Evolutionary conservation across 345 rosid genomes (phyloP).

Genomic region (Noccaea bulbosa): DNA sequence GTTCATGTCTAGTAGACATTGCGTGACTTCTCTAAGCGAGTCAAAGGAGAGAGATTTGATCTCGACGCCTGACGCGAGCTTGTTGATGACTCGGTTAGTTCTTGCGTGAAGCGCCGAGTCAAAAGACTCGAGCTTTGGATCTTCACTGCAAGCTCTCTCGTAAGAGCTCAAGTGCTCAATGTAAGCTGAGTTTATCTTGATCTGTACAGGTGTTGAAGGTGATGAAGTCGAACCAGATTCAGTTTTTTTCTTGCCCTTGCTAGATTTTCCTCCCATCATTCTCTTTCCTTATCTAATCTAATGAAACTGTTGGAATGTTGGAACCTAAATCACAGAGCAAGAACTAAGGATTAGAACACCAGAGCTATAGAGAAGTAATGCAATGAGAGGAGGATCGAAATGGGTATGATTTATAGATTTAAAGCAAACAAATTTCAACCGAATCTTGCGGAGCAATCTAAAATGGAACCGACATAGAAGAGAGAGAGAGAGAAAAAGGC

Average conservation of each 20-base stretch:
- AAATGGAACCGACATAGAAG: slow-evolving; percentile 8
- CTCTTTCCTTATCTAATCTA: not conserved
- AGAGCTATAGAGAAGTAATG: not conserved
- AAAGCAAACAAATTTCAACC: not conserved
- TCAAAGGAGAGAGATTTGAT: slow-evolving; percentile 65
- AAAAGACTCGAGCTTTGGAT: slow-evolving; percentile 70
- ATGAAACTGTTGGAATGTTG: not conserved
- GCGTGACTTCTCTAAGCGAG: slow-evolving; percentile 75
- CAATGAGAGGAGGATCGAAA: slow-evolving; percentile 2
- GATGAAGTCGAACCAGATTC: slow-evolving; percentile 40
- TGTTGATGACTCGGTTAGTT: slow-evolving; percentile 60
- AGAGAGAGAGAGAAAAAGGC: slow-evolving; percentile 13
- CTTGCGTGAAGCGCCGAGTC: slow-evolving; percentile 66
- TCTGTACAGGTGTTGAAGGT: slow-evolving; percentile 44
- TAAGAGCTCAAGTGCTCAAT: slow-evolving; percentile 53
- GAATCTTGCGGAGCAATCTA: slow-evolving; percentile 33
- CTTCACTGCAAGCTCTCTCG: slow-evolving; percentile 71
- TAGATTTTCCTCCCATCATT: slow-evolving; percentile 53
- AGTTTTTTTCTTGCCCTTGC: not conserved
- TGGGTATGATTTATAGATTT: slow-evolving; percentile 13
- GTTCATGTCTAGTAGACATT: slow-evolving; percentile 75
- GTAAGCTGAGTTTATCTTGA: slow-evolving; percentile 39
- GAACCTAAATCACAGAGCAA: slow-evolving; percentile 30
- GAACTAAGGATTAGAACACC: not conserved
- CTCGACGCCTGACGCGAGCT: slow-evolving; percentile 63